A percentile compares a stretch with the other conserved stretches of the same genome.
phyloP scores from a whole-genome alignment of 2,329 filamentous ascomycete genomes.

The Phaeosphaeriaceae sp. region DNA sequence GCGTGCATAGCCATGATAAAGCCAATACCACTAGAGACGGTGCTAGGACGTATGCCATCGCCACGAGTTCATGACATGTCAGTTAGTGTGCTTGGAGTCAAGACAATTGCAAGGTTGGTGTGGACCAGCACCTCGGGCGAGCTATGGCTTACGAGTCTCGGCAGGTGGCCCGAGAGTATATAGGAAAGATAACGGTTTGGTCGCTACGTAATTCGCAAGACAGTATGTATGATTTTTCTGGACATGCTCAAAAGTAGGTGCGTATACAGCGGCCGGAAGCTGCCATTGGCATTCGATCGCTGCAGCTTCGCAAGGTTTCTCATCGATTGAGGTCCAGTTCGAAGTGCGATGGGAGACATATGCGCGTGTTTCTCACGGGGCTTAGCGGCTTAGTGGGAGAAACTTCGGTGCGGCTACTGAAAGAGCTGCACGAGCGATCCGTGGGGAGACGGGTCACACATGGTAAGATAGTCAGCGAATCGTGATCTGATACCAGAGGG shows the following conservation, averaged over 20 bases:
- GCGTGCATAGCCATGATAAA: neutral
- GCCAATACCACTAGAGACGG: neutral
- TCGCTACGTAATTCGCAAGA: neutral
- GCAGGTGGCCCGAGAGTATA: neutral
- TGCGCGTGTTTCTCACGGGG: neutral
- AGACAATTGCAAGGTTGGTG: neutral
- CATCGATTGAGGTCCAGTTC: neutral
- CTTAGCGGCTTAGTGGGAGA: conserved; percentile 2
- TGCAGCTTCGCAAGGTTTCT: neutral
- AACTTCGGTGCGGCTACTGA: neutral
- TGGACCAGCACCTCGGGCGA: neutral
- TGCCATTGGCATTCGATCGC: neutral
- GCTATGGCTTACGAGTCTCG: neutral
- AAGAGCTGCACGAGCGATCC: neutral
- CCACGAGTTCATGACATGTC: neutral
- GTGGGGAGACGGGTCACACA: neutral
- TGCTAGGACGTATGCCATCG: neutral
- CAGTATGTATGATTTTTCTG: neutral
- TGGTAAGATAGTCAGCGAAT: neutral
- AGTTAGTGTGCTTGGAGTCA: neutral
- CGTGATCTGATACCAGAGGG: neutral
- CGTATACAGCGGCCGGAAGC: neutral
- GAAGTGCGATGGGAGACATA: neutral
- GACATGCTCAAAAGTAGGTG: neutral
- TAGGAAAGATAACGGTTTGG: neutral